Conservation (phyloP, 768 basidiomycete species). For the Termitomyces sp. region DNA sequence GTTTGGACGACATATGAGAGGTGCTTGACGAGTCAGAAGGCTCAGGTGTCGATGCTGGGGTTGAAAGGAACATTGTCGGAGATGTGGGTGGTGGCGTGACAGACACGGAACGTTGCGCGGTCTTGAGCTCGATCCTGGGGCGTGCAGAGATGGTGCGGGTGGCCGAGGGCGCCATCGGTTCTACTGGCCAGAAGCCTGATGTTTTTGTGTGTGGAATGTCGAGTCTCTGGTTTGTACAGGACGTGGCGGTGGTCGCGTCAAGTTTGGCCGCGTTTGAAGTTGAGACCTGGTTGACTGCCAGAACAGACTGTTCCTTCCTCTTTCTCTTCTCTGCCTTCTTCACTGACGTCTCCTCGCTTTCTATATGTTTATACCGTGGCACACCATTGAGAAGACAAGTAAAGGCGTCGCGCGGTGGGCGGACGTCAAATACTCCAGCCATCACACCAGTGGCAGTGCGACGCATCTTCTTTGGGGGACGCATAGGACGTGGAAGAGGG, state of each 20-base stretch:
- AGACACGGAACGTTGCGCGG: constrained; percentile 64
- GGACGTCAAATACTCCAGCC: constrained; percentile 68
- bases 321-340: constrained; percentile 52
- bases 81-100: constrained; percentile 67
- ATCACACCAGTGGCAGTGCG: constrained; percentile 74
- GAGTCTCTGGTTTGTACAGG: constrained; percentile 22
- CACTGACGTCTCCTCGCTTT: constrained; percentile 48
- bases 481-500: constrained; percentile 21
- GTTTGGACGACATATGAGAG: constrained; percentile 75
- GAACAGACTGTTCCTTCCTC: constrained; percentile 34
- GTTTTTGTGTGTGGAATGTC: constrained; percentile 20
- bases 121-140: constrained; percentile 71
- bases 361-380: constrained; percentile 55
- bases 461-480: constrained; percentile 35
- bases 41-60: constrained; percentile 69
- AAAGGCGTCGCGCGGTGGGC: constrained; percentile 66
- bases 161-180: not conserved
- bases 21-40: constrained; percentile 70
- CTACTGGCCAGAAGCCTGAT: constrained; percentile 47
- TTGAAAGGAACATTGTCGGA: constrained; percentile 40
- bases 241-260: constrained; percentile 23
- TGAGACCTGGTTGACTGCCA: constrained; percentile 12
- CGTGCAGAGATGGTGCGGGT: constrained; percentile 21
- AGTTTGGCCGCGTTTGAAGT: constrained; percentile 18
- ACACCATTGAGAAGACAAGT: constrained; percentile 79